Percentiles rank a stretch among this genome's conserved stretches.
Conservation (phyloP, 345 rosid genomes). For the Brassica napus region Da-Ae NC_063446.1:72199501-72200000, state of each 20-base stretch:
- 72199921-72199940: conserved; percentile 50
- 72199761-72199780: conserved; percentile 85
- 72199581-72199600: neutral
- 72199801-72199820: conserved; percentile 70
- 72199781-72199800: conserved; percentile 61
- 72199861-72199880: conserved; percentile 69
- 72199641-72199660: neutral
- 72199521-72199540: neutral
- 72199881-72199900: conserved; percentile 61
- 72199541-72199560: neutral
- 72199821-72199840: conserved; percentile 64
- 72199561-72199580: neutral
- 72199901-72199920: conserved; percentile 32
- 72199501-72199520: neutral
- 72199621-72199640: too few species aligned
- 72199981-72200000: conserved; percentile 64
- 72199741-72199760: conserved; percentile 80
- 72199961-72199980: conserved; percentile 58
- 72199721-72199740: conserved; percentile 71
- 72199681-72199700: neutral
- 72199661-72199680: neutral
- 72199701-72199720: conserved; percentile 81
- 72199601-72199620: too few species aligned
- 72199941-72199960: conserved; percentile 63
- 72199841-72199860: conserved; percentile 79